Percentiles rank a stretch among this genome's conserved stretches.
Conservation (phyloP, 108 stramenopile genomes). For the Nitzschia inconspicua region DNA sequence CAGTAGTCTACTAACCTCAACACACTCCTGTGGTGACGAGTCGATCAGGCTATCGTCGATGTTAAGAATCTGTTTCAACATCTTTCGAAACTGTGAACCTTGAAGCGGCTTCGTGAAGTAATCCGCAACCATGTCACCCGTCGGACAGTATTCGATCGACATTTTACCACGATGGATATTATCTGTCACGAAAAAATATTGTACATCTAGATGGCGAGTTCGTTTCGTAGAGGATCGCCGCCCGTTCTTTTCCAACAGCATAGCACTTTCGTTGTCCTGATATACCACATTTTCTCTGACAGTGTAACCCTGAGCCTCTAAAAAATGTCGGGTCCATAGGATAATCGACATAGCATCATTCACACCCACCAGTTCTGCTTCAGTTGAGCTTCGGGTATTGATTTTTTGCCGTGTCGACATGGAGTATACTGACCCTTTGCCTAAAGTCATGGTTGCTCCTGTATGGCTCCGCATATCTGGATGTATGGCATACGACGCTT, state of each 20-base stretch:
- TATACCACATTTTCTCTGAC: slow-evolving; percentile 26
- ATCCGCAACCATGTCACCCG: slow-evolving; percentile 44
- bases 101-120: slow-evolving; percentile 38
- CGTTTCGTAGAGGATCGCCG: slow-evolving; percentile 10
- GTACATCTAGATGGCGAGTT: slow-evolving; percentile 37
- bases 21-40: no score
- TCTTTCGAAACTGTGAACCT: not conserved
- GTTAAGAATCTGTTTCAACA: not conserved
- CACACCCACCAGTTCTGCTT: slow-evolving; percentile 28
- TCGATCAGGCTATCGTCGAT: no score
- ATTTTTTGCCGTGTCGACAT: slow-evolving; percentile 41
- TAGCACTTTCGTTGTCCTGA: slow-evolving; percentile 53
- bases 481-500: slow-evolving; percentile 31
- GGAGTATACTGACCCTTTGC: slow-evolving; percentile 7
- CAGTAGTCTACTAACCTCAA: no score
- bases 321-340: slow-evolving; percentile 41
- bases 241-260: slow-evolving; percentile 45
- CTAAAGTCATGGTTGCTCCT: slow-evolving; percentile 30
- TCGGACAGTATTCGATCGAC: slow-evolving; percentile 35
- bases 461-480: slow-evolving; percentile 36
- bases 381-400: slow-evolving; percentile 40
- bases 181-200: slow-evolving; percentile 48
- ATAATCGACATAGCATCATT: slow-evolving; percentile 32
- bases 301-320: slow-evolving; percentile 39
- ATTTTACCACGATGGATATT: slow-evolving; percentile 24